These are phyloP conservation scores for Lobulomyces angularis DNA, from an alignment of 192 early-diverging fungal species.

Conservation along the genomic window DNA sequence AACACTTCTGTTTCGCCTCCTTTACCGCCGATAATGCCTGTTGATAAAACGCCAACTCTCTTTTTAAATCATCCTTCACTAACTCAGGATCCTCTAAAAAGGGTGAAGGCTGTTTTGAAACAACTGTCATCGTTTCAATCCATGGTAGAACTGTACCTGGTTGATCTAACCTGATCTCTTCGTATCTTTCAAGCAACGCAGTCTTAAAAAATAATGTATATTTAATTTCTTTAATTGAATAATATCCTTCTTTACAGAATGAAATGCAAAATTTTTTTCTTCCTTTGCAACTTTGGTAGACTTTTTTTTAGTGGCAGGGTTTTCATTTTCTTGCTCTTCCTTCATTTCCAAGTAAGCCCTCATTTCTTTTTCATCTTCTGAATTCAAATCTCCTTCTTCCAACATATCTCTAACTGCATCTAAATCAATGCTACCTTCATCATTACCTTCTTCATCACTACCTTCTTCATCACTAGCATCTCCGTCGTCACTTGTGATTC, in stretches of 20 bases:
- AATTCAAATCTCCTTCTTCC: conserved; percentile 12
- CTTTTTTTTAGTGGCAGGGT: conserved; percentile 6
- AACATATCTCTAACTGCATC: too few species aligned
- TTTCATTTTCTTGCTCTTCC: conserved; percentile 7
- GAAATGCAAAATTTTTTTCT: conserved; percentile 5
- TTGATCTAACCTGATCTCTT: conserved; percentile 24
- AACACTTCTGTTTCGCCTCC: conserved; percentile 47
- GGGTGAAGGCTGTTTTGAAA: conserved; percentile 16
- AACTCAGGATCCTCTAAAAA: conserved; percentile 6
- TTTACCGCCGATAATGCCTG: conserved; percentile 74
- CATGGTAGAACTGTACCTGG: conserved; percentile 23
- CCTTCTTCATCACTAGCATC: conserved; percentile 9
- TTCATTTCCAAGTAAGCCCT: conserved; percentile 22
- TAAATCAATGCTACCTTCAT: conserved; percentile 6
- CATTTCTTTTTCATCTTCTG: conserved; percentile 23
- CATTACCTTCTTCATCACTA: conserved; percentile 5
- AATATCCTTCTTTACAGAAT: conserved; percentile 2
- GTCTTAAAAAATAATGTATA: conserved; percentile 7
- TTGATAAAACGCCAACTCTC: conserved; percentile 87
- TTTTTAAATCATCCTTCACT: conserved; percentile 65
- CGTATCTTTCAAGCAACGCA: conserved; percentile 22
- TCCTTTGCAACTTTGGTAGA: conserved; percentile 1
- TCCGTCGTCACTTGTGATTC: conserved; percentile 10
- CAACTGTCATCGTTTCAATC: conserved; percentile 32
- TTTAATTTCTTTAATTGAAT: not conserved